phyloP scores from a whole-genome alignment of 139 green algal genomes.

The Microglena sp. region DNA sequence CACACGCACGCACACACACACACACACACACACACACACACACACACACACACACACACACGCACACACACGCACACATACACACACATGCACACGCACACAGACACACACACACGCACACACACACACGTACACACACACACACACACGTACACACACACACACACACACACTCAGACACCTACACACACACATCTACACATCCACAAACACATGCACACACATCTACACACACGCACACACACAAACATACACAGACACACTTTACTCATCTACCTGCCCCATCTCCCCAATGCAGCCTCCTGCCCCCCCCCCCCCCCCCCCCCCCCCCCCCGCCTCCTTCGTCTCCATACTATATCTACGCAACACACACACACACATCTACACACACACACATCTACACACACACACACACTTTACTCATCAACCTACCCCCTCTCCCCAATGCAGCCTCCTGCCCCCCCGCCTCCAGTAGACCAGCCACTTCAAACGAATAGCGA shows the following conservation, averaged over 20 bases:
- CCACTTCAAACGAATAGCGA: no score
- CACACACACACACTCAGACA: constrained; percentile 1
- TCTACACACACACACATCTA: background rate
- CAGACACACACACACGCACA: constrained; percentile 9
- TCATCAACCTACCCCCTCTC: no score
- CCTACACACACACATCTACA: background rate
- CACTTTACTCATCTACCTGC: no score
- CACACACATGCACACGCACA: background rate
- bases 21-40: constrained; percentile 2
- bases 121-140: constrained; percentile 17
- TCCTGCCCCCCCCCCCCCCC: no score
- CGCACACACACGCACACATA: constrained; percentile 2
- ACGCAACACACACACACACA: background rate
- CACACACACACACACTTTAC: background rate
- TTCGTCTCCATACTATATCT: no score
- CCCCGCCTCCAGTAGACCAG: no score
- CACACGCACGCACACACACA: constrained; percentile 1
- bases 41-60: constrained; percentile 10
- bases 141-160: constrained; percentile 9
- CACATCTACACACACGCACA: background rate
- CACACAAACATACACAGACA: background rate
- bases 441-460: no score
- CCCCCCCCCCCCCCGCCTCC: no score
- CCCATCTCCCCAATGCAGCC: no score
- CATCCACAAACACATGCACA: background rate